Percentiles rank a stretch among this genome's conserved stretches.
Conservation (phyloP, 176 grass and related monocot genomes). For the barley (Hordeum vulgare) region MorexV3_pseudomolecules_assembly NC_058518.1:481895525-481896024, state of each 20-base stretch:
- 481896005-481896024: neutral
- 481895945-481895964: constrained; percentile 24
- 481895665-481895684: constrained; percentile 61
- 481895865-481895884: constrained; percentile 11
- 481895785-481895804: neutral
- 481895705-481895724: constrained; percentile 40
- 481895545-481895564: constrained; percentile 18
- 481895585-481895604: constrained; percentile 51
- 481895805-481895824: constrained; percentile 11
- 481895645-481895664: constrained; percentile 43
- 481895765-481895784: constrained; percentile 12
- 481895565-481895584: constrained; percentile 23
- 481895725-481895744: neutral
- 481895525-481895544: constrained; percentile 49
- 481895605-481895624: constrained; percentile 62
- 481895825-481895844: constrained; percentile 14
- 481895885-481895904: constrained; percentile 21
- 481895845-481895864: constrained; percentile 17
- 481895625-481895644: constrained; percentile 53
- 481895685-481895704: constrained; percentile 43
- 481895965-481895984: constrained; percentile 22
- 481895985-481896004: neutral
- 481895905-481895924: constrained; percentile 31
- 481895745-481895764: neutral
- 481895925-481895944: constrained; percentile 34